Evolutionary conservation across 108 stramenopile genomes (phyloP), one percentile per base, ranked within the genome.

Genomic region (Epipyxis sp.): DNA sequence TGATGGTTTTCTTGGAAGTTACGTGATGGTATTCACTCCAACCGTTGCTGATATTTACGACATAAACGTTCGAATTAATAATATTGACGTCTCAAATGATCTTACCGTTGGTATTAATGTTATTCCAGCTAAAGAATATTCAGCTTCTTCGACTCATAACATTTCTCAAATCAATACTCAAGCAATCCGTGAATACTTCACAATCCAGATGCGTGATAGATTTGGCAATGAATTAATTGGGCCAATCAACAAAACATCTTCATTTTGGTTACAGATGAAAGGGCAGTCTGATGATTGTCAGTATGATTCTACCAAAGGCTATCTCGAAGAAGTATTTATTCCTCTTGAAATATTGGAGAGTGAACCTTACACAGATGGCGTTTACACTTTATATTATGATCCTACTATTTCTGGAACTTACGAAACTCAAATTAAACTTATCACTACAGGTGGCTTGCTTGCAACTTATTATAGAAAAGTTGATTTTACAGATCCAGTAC

Each of bases 201-300:
- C 68, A 35, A 68, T 93, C 1, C 87, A 90, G 40, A 59, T 86
- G 3, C 69, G 81, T 0, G 92, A 93, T 79, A 79, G 88, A 30
- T 92, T 91, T 59, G 91, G 91, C 0, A 93, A 93, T 81, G 44
- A 58, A 39, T 86, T 92, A 1, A 85, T 79, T 44, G 83, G 71
- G 3, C 71, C 71, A 42, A 13, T 34, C 3, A 27, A 32, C 25
- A 10, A 3, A 35, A 25, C 40, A 13, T 43, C 42, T 42, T 6
- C 13, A 6, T 39, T 74, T 10, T 6, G 6, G 34, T 16, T 39
- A 42, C 40, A 3, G 27, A 35, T 74, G 71, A 6, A 6, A 34
- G 71, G 71, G 6, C 20, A 13, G 10, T 6, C 27, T 74, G 71
- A 74, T 37, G 10, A 10, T 46, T 74, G 71, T 37, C 71, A 74